phyloP scores from a whole-genome alignment of 257 asterid genomes.

The Nyctanthes arbortristis region DNA sequence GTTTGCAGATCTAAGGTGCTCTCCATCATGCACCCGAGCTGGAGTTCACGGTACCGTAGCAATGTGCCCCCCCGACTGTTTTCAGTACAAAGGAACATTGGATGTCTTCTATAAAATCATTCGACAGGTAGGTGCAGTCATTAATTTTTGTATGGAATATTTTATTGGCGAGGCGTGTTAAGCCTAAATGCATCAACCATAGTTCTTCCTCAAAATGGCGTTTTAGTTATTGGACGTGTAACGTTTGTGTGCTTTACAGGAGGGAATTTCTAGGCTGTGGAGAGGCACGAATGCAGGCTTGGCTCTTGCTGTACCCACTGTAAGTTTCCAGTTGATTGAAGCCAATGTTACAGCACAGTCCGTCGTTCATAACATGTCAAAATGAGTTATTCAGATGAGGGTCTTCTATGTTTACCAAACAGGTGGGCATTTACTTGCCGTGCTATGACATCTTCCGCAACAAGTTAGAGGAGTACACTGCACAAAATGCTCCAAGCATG shows the following conservation, averaged over 20 bases:
- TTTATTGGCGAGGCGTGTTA: neutral
- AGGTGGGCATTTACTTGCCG: conserved; percentile 95
- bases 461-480: conserved; percentile 63
- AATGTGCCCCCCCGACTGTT: conserved; percentile 93
- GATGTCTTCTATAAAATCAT: conserved; percentile 88
- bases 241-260: conserved; percentile 44
- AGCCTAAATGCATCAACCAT: neutral
- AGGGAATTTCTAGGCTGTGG: conserved; percentile 89
- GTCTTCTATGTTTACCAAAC: conserved; percentile 23
- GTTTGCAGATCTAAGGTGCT: conserved; percentile 98
- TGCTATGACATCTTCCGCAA: conserved; percentile 81
- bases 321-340: conserved; percentile 38
- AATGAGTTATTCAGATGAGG: conserved; percentile 10
- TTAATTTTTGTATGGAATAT: neutral
- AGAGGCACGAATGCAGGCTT: conserved; percentile 96
- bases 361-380: neutral
- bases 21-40: conserved; percentile 96
- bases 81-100: conserved; percentile 86
- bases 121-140: conserved; percentile 66
- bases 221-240: conserved; percentile 12
- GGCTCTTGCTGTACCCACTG: conserved; percentile 92
- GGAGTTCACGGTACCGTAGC: conserved; percentile 92
- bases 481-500: conserved; percentile 54
- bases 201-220: neutral
- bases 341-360: conserved; percentile 10